Evolutionary conservation across 2,329 filamentous ascomycete species (phyloP), one percentile per base, ranked within the genome.

Genomic region (Exophiala phaeomuriformis): DNA sequence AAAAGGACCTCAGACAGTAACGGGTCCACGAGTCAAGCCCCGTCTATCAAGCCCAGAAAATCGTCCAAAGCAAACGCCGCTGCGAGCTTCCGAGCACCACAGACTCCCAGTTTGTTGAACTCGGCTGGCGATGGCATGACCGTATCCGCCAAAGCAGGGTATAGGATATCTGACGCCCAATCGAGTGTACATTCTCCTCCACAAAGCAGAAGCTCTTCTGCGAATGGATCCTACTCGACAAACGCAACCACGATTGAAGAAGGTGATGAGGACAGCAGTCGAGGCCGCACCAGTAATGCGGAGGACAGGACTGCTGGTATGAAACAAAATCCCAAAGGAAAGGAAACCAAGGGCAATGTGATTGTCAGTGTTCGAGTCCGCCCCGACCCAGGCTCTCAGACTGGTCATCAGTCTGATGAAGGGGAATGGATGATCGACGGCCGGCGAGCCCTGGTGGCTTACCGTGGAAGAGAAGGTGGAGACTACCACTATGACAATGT

Each of bases 401-500:
- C 79, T 51, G 80, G 81, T 42, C 75, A 77, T 53, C 79, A 81
- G 54, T 73, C 80, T 5, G 87, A 93, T 27, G 42, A 45, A 45
- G 82, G 84, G 31, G 93, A 97, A 66, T 98, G 91, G 93, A 81
- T 89, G 75, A 85, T 98, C 2, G 90, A 96, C 68, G 86, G 86
- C 32, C 83, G 89, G 64, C 84, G 84, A 64, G 86, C 88, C 12
- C 73, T 94, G 36, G 85, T 98, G 52, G 81, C 87, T 5, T 95
- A 91, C 66, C 80, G 81, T 58, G 91, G 93, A 56, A 88, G 87
- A 63, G 93, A 97, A 71, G 89, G 86, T 33, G 93, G 91, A 50
- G 89, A 96, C 66, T 93, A 97, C 69, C 83, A 80, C 66, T 97
- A 96, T 72, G 93, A 98, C 75, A 97, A 97, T 72, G 93, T 97